Conservation (phyloP, 73 alveolate species). For the Paramecium tetraurelia region DNA sequence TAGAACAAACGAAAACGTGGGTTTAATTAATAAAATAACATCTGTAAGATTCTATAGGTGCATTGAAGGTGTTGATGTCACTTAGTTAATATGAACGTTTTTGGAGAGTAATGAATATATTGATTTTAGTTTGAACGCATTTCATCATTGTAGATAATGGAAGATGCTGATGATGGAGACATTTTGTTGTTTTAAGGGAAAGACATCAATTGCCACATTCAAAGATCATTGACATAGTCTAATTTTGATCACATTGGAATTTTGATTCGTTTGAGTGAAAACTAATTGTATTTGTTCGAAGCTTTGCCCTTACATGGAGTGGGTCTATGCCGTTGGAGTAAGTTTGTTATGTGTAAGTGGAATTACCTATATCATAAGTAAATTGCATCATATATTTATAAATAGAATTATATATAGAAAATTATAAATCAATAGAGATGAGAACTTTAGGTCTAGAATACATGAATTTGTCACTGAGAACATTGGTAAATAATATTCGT, state of each 20-base stretch:
- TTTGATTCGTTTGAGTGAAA: slow-evolving; percentile 54
- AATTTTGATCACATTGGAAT: slow-evolving; percentile 72
- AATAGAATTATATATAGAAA: slow-evolving; percentile 67
- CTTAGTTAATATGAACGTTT: neutral
- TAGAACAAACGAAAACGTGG: slow-evolving; percentile 13
- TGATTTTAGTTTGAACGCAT: slow-evolving; percentile 39
- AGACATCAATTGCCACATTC: slow-evolving; percentile 65
- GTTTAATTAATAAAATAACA: neutral
- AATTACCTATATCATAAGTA: slow-evolving; percentile 59
- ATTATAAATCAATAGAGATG: slow-evolving; percentile 60
- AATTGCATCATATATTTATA: neutral
- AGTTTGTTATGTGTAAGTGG: slow-evolving; percentile 57
- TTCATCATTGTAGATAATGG: slow-evolving; percentile 57
- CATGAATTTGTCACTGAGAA: slow-evolving; percentile 71
- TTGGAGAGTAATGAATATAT: slow-evolving; percentile 12
- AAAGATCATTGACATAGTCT: slow-evolving; percentile 75
- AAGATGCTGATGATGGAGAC: slow-evolving; percentile 84
- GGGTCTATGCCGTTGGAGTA: slow-evolving; percentile 66
- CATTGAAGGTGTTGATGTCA: neutral
- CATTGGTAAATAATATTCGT: slow-evolving; percentile 69
- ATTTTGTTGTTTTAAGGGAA: slow-evolving; percentile 75
- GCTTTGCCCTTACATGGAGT: slow-evolving; percentile 70
- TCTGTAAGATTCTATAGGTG: neutral
- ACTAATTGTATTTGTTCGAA: slow-evolving; percentile 65
- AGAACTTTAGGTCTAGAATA: slow-evolving; percentile 63